Evolutionary conservation across 768 basidiomycete genomes (phyloP), one percentile per base, ranked within the genome.

Genomic region (Holtermannia corniformis): DNA sequence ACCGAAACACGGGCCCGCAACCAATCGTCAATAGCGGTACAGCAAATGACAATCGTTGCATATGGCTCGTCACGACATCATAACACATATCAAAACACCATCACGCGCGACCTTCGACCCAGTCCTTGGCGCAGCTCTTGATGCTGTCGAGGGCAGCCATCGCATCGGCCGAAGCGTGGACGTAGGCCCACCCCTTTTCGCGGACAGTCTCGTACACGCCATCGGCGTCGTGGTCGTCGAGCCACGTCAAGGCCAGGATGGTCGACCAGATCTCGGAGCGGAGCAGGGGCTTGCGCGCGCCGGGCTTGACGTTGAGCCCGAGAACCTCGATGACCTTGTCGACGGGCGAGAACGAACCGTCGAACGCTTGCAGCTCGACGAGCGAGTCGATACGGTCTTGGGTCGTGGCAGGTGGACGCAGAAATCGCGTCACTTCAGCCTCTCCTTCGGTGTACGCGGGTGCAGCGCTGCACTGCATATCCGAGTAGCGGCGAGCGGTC

Each of bases 331-430:
- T 37, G 32, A 37, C 32, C 32, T 37, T 13, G 4, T 22, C 41
- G 20, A 41, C 1, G 11, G 68, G 53, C 5, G 59, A n/a, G 63
- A 79, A 82, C 1, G 79, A 79, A 0, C 81, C 81, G 48, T 81
- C 77, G 23, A 73, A 73, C 2, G 55, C 44, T 68, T 80, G 78
- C 20, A 77, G 54, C 13, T 58, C 55, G 11, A 78, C 64, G 40
- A 81, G 64, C 2, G 71, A 50, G 16, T 76, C 54, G 3, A 78
- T 50, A 0, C 19, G 25, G 26, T 48, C 41, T 5, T 24, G 23
- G 23, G 20, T 23, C 14, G 37, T 1, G 26, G 27, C 51, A n/a
- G 49, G 14, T 12, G 26, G 20, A 1, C 16, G 7, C 10, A 3
- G 43, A 23, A 24, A 41, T n/a, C 13, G 47, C 42, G 24, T 19